Evolutionary conservation across 2,329 filamentous ascomycete species (phyloP).

Genomic region (Monosporascus cannonballus): DNA sequence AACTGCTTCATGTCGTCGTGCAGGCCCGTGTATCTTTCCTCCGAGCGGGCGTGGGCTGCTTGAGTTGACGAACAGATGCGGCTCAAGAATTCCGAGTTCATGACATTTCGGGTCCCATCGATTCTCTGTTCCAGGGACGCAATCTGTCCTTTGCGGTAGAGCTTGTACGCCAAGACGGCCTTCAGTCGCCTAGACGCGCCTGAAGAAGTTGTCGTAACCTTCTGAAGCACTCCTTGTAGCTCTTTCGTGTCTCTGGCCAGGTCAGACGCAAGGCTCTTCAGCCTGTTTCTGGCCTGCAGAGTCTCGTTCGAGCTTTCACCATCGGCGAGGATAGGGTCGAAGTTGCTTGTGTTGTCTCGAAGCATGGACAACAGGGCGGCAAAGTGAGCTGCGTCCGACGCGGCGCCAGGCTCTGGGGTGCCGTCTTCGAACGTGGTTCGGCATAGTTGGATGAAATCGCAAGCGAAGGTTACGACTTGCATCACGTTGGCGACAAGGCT

Average conservation of each 20-base stretch:
- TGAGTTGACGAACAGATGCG: conserved; percentile 8
- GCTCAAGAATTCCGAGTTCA: conserved; percentile 4
- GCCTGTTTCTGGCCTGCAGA: not conserved
- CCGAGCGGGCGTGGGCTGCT: conserved; percentile 1
- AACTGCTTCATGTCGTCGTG: conserved; percentile 1
- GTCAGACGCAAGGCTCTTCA: conserved; percentile 4
- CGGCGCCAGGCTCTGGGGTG: conserved; percentile 1
- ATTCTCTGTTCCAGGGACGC: conserved; percentile 2
- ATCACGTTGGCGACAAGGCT: conserved; percentile 10
- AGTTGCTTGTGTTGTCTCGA: not conserved
- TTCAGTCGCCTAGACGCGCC: not conserved
- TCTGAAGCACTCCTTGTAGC: not conserved
- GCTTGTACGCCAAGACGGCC: not conserved
- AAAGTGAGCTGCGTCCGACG: conserved; percentile 1
- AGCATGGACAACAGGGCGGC: not conserved
- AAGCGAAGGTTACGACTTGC: conserved; percentile 9
- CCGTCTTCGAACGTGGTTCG: conserved; percentile 1
- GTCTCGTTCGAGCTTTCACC: not conserved
- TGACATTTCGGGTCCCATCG: not conserved
- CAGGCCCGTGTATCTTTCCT: conserved; percentile 1
- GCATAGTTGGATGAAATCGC: conserved; percentile 2
- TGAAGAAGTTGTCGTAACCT: not conserved
- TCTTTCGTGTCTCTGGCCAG: conserved; percentile 1
- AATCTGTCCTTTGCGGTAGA: not conserved
- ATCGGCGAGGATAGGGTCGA: not conserved